Conservation (phyloP, 2,329 filamentous ascomycete genomes). For the Rutstroemia sp. region DNA sequence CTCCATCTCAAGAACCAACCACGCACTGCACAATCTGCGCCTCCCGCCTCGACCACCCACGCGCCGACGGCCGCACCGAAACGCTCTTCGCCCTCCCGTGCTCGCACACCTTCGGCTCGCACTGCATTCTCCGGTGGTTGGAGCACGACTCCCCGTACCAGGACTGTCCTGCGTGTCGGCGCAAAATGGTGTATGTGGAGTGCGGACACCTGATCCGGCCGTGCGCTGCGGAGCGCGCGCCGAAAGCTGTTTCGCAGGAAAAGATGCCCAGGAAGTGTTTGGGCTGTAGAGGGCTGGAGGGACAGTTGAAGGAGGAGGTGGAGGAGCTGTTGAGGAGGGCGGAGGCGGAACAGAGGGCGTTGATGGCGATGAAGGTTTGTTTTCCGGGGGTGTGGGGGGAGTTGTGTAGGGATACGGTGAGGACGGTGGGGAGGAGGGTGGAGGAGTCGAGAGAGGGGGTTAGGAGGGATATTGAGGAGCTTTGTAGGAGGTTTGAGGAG, state of each 20-base stretch:
- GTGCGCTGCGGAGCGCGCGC: not conserved
- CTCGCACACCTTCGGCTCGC: constrained; percentile 21
- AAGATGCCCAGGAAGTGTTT: constrained; percentile 22
- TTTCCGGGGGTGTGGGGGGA: constrained; percentile 17
- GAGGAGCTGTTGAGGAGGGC: constrained; percentile 7
- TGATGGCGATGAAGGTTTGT: constrained; percentile 12
- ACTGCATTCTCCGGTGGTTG: constrained; percentile 24
- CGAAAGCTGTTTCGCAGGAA: constrained; percentile 10
- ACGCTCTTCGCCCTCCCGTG: constrained; percentile 19
- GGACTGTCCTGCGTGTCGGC: constrained; percentile 23
- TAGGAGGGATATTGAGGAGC: constrained; percentile 13
- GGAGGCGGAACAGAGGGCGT: constrained; percentile 11
- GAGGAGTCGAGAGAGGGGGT: constrained; percentile 14
- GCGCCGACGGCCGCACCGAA: constrained; percentile 16
- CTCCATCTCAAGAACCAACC: too few species aligned
- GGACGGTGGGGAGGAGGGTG: constrained; percentile 15
- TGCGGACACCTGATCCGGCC: constrained; percentile 22
- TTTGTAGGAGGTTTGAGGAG: constrained; percentile 24
- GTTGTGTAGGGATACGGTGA: constrained; percentile 7
- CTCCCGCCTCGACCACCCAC: constrained; percentile 3
- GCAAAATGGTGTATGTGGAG: constrained; percentile 19
- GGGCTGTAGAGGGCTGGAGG: constrained; percentile 15
- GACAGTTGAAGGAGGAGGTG: constrained; percentile 9
- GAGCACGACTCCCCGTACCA: constrained; percentile 15
- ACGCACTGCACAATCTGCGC: constrained; percentile 20